Evolutionary conservation across 1,139 yeast species (phyloP).

Genomic region (Blastobotrys illinoisensis): DNA sequence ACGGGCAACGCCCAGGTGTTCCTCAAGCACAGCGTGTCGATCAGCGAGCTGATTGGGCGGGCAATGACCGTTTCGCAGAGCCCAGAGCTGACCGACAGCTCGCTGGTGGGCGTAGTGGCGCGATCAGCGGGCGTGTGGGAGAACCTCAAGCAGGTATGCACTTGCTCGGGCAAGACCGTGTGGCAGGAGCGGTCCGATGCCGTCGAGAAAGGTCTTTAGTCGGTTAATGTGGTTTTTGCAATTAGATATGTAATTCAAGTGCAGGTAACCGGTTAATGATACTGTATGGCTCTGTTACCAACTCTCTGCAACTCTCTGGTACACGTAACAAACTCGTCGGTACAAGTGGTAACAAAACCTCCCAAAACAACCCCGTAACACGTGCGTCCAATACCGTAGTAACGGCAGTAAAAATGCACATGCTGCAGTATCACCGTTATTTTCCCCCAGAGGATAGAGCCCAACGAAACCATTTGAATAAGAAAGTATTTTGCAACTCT

Average conservation of each 20-base stretch:
- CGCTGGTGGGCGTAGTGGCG: conserved; percentile 83
- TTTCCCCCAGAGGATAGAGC: too few relatives aligned
- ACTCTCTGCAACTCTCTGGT: too few relatives aligned
- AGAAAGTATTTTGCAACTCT: too few relatives aligned
- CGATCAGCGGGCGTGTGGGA: conserved; percentile 98
- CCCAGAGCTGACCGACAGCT: conserved; percentile 36
- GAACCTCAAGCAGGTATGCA: conserved; percentile 86
- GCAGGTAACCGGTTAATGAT: too few relatives aligned
- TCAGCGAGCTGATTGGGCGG: conserved; percentile 72
- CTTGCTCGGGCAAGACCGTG: conserved; percentile 90
- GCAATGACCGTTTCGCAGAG: conserved; percentile 54
- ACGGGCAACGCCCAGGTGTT: conserved; percentile 56
- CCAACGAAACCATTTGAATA: too few relatives aligned
- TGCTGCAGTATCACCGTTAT: too few relatives aligned
- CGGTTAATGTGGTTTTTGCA: background rate
- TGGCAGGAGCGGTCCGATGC: conserved; percentile 94
- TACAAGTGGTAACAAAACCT: too few relatives aligned
- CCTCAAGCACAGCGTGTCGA: conserved; percentile 42
- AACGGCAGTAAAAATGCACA: too few relatives aligned
- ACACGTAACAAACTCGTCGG: too few relatives aligned
- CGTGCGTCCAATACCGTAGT: too few relatives aligned
- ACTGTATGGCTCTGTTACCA: too few relatives aligned
- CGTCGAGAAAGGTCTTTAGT: conserved; percentile 41
- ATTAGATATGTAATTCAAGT: background rate
- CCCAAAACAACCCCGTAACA: too few relatives aligned